phyloP scores from a whole-genome alignment of 352 stramenopile genomes.

The Phytophthora pluvialis region DNA sequence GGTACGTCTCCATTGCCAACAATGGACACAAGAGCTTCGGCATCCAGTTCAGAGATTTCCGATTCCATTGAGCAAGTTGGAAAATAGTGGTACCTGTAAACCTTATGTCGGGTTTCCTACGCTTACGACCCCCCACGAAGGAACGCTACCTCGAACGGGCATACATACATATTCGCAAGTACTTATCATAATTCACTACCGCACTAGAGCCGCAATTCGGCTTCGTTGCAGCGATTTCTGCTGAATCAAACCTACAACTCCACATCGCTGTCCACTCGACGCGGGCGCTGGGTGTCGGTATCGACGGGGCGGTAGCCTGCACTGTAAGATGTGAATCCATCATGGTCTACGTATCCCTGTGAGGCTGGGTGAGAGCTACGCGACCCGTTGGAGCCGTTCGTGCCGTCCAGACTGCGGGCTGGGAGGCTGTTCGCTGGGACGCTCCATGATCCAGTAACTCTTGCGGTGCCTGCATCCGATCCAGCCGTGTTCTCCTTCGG shows the following conservation, averaged over 20 bases:
- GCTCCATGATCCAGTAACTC: conserved; percentile 32
- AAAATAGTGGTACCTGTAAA: too few relatives aligned
- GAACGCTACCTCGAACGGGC: too few relatives aligned
- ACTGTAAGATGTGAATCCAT: conserved; percentile 29
- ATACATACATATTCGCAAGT: not conserved
- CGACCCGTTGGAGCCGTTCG: conserved; percentile 47
- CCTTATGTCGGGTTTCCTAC: too few relatives aligned
- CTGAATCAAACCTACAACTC: conserved; percentile 50
- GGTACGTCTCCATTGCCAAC: too few relatives aligned
- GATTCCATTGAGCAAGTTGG: too few relatives aligned
- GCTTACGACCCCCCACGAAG: too few relatives aligned
- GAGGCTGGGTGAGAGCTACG: conserved; percentile 35
- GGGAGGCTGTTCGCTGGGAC: conserved; percentile 28
- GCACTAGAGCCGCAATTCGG: not conserved
- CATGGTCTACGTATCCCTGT: conserved; percentile 15
- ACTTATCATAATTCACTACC: not conserved
- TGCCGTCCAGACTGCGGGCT: conserved; percentile 46
- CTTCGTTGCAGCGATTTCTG: not conserved
- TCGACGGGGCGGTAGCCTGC: conserved; percentile 37
- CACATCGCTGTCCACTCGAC: conserved; percentile 67
- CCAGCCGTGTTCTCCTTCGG: conserved; percentile 27
- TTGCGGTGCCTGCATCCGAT: conserved; percentile 24
- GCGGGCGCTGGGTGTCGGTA: conserved; percentile 29
- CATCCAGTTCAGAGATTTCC: too few relatives aligned
- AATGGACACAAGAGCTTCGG: too few relatives aligned